Evolutionary conservation across 2,329 filamentous ascomycete species (phyloP).

Genomic region (Diatrype stigma): DNA sequence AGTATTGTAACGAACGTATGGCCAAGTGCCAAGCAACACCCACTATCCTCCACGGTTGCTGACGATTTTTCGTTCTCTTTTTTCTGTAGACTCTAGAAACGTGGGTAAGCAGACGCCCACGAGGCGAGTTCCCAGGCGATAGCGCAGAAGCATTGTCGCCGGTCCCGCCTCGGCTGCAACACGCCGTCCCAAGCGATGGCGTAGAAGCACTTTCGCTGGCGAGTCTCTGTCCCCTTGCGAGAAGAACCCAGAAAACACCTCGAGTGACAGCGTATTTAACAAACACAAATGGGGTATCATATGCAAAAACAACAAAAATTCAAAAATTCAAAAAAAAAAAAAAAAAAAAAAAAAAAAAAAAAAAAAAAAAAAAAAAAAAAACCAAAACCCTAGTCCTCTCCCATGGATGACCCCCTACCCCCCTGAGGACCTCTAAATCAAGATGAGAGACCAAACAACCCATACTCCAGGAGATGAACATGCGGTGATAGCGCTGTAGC

Average conservation of each 20-base stretch:
- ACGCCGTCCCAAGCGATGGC: constrained; percentile 45
- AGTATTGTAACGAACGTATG: constrained; percentile 17
- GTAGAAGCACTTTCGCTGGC: constrained; percentile 42
- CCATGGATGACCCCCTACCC: too few species aligned
- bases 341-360: constrained; percentile 8
- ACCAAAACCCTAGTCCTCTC: too few species aligned
- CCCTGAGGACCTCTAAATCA: too few species aligned
- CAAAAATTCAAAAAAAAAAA: constrained; percentile 14
- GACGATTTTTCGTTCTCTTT: constrained; percentile 1
- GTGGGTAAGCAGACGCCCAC: constrained; percentile 30
- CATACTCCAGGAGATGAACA: constrained; percentile 14
- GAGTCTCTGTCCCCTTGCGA: constrained; percentile 22
- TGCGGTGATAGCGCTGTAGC: constrained; percentile 35
- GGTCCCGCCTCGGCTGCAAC: constrained; percentile 38
- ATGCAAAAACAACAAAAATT: constrained; percentile 28
- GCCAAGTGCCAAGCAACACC: constrained; percentile 5
- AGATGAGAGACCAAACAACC: too few species aligned
- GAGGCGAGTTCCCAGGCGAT: constrained; percentile 37
- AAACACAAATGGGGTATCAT: constrained; percentile 53
- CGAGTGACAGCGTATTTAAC: constrained; percentile 47
- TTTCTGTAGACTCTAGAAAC: constrained; percentile 18
- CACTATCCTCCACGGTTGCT: neutral
- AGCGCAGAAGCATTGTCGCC: constrained; percentile 53
- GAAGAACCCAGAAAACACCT: constrained; percentile 28
- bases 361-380: constrained; percentile 18